phyloP scores from a whole-genome alignment of 1,284 basidiomycete species.

The Ganoderma lucidum region DNA sequence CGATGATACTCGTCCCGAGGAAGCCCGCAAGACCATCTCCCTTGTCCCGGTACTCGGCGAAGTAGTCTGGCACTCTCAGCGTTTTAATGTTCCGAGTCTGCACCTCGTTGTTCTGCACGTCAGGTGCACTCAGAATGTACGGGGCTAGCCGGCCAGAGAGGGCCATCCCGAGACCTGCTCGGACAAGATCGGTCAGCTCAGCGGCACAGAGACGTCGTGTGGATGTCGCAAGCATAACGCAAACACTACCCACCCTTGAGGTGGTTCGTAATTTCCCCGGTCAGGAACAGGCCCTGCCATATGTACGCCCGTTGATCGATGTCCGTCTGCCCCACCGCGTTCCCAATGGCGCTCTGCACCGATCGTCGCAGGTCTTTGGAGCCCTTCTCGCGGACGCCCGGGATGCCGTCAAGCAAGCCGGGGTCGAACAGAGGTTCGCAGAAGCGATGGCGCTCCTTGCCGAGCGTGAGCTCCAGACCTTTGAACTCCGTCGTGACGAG shows the following conservation, averaged over 20 bases:
- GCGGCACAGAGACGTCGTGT: neutral
- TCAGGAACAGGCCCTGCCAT: conserved; percentile 86
- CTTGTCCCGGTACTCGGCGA: conserved; percentile 88
- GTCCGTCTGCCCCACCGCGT: conserved; percentile 64
- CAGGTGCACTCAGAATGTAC: conserved; percentile 72
- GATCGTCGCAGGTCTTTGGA: conserved; percentile 46
- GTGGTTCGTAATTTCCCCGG: conserved; percentile 79
- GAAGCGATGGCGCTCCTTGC: conserved; percentile 89
- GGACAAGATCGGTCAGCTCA: conserved; percentile 11
- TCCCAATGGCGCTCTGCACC: conserved; percentile 70
- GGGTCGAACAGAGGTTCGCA: conserved; percentile 92
- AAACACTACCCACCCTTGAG: conserved; percentile 71
- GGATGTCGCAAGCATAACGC: conserved; percentile 13
- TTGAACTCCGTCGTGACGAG: conserved; percentile 78
- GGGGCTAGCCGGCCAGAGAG: conserved; percentile 80
- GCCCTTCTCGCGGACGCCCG: conserved; percentile 31
- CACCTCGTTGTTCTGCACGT: conserved; percentile 71
- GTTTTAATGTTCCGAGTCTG: conserved; percentile 75
- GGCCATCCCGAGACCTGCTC: conserved; percentile 69
- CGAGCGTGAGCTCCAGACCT: conserved; percentile 78
- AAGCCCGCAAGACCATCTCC: conserved; percentile 87
- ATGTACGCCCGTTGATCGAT: conserved; percentile 74
- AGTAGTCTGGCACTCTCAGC: conserved; percentile 89
- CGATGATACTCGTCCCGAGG: conserved; percentile 86
- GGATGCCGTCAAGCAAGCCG: conserved; percentile 51